Percentiles rank a stretch among this genome's conserved stretches.
phyloP scores from a whole-genome alignment of 139 green algal species.

The Coelastrella sp. region DNA sequence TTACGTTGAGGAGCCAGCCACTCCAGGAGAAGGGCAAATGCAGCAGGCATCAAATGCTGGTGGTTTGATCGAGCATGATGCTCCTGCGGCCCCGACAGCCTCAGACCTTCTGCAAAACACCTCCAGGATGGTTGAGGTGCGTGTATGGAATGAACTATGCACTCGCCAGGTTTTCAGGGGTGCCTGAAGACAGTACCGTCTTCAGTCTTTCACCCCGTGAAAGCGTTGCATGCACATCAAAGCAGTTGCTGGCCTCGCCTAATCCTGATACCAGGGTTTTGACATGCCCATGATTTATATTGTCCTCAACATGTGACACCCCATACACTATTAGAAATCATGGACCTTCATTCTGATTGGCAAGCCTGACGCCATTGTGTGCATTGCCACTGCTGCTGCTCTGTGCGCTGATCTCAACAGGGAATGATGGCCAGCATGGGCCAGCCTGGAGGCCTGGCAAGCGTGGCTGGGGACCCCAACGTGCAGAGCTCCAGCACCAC shows the following conservation, averaged over 20 bases:
- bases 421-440: constrained; percentile 40
- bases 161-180: no score
- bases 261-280: no score
- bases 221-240: not conserved
- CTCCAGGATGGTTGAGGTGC: not conserved
- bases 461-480: not conserved
- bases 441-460: not conserved
- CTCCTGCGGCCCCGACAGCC: not conserved
- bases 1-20: not conserved
- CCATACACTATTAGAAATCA: no score
- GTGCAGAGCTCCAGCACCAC: not conserved
- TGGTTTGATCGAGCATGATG: not conserved
- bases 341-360: no score
- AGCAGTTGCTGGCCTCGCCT: no score
- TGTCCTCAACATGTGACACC: no score
- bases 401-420: not conserved
- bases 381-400: no score
- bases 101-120: not conserved
- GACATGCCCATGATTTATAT: no score
- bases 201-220: not conserved
- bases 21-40: not conserved
- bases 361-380: no score
- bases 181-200: no score
- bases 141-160: not conserved
- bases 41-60: not conserved